Evolutionary conservation across 2,329 filamentous ascomycete species (phyloP), one percentile per base, ranked within the genome.

Genomic region (Epicoccum nigrum): DNA sequence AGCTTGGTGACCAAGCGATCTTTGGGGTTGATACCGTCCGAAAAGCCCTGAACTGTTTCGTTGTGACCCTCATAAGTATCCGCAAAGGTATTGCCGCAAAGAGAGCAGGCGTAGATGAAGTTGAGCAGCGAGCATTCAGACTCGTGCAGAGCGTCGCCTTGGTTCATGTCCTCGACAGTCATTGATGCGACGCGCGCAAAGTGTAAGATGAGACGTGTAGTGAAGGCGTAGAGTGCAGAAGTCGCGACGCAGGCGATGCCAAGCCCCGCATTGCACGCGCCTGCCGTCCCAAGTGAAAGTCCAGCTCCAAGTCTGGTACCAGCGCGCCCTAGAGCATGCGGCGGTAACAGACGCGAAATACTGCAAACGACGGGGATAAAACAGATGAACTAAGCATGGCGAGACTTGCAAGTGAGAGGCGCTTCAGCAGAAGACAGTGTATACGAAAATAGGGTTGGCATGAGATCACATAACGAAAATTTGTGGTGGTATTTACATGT

Each of bases 61-160:
- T 70, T 63, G 28, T 65, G 53, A n/a, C 65, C 66, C 7, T 69
- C 66, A 59, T 80, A 80, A 20, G 80, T 64, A 23, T 80, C 77
- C 16, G 74, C 70, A 30, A 79, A 70, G 6, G 73, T 74, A 8
- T 69, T 69, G 39, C 78, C 75, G 59, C 80, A 82, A 30, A 80
- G 57, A 21, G 69, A 69, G 61, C 80, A 82, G 55, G 74, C 75
- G 61, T 81, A 79, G 42, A 81, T 75, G 52, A 80, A 68, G 52
- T 81, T 74, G 44, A 73, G 64, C 7, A 73, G 63, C 31, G 60
- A 46, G 17, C 54, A 39, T 63, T 75, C 76, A 64, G 70, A 51
- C 25, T 47, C 46, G 25, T 57, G 45, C 23, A 35, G 45, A 40
- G 45, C 46, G 25, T 56, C 57, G 35, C 51, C 45, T 7, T 56